Conservation (phyloP, 257 asterid species). For the Rhazya stricta region DNA sequence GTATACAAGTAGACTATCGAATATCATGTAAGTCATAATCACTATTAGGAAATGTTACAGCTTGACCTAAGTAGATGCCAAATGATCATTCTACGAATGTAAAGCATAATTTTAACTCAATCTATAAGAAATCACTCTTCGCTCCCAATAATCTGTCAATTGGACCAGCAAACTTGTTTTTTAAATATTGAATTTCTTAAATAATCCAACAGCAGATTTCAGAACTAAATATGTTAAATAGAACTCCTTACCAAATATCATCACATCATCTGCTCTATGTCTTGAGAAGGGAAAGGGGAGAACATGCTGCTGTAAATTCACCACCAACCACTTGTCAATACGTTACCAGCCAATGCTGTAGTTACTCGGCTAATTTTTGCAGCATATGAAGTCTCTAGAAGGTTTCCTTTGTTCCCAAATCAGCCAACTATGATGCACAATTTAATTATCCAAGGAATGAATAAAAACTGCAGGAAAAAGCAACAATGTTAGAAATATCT, state of each 20-base stretch:
- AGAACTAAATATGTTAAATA: neutral
- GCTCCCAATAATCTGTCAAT: neutral
- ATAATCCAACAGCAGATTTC: neutral
- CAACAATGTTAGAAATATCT: neutral
- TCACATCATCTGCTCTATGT: neutral
- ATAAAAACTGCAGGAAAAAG: neutral
- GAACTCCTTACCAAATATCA: neutral
- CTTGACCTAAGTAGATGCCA: neutral
- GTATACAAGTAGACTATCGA: neutral
- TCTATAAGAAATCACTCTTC: neutral
- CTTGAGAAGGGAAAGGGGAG: neutral
- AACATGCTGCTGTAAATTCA: neutral
- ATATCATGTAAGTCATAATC: neutral
- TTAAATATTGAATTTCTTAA: neutral
- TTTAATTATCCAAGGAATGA: neutral
- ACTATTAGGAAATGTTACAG: neutral
- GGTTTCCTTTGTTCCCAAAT: neutral
- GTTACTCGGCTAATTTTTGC: neutral
- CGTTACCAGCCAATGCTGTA: neutral
- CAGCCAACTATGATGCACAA: neutral
- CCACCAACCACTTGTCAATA: neutral
- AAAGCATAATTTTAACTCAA: neutral
- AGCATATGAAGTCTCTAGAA: neutral
- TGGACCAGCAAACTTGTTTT: neutral
- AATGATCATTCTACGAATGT: neutral